Conservation (phyloP, 768 basidiomycete genomes). For the Podaxis rugospora region DNA sequence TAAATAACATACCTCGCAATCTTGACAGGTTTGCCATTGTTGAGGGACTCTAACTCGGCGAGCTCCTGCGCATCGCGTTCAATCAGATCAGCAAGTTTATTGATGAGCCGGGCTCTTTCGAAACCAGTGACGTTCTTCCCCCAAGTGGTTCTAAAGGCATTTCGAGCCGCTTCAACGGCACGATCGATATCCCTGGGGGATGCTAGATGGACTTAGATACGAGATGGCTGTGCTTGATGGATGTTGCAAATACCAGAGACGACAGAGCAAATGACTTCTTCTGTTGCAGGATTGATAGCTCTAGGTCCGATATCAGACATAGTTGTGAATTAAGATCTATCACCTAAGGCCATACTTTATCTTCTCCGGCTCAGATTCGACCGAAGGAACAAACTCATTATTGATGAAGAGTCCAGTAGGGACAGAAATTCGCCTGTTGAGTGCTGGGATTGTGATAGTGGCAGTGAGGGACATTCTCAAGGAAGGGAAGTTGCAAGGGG, state of each 20-base stretch:
- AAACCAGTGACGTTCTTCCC: constrained; percentile 84
- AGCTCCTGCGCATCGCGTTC: constrained; percentile 80
- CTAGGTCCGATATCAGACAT: constrained; percentile 28
- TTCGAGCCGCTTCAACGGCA: constrained; percentile 79
- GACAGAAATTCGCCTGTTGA: constrained; percentile 51
- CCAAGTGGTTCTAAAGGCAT: constrained; percentile 84
- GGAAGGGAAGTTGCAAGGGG: background rate
- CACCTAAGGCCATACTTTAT: constrained; percentile 47
- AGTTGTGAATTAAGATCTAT: background rate
- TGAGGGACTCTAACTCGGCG: constrained; percentile 79
- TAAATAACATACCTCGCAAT: constrained; percentile 28
- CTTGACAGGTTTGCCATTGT: constrained; percentile 89
- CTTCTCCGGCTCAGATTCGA: constrained; percentile 52
- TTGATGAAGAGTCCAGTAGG: constrained; percentile 90
- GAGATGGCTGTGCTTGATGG: background rate
- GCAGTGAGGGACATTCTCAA: constrained; percentile 44
- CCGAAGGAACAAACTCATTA: constrained; percentile 80
- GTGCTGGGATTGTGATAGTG: constrained; percentile 34
- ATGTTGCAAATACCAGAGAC: constrained; percentile 42
- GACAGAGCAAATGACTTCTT: constrained; percentile 66
- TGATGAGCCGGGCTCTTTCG: constrained; percentile 74
- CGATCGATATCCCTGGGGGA: constrained; percentile 75
- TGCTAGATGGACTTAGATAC: constrained; percentile 29
- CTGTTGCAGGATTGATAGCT: constrained; percentile 79
- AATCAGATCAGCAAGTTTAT: constrained; percentile 87